These are phyloP conservation scores for Nymphaea thermarum DNA, from an alignment of 164 flowering plant genomes.

Conservation along the genomic window DNA sequence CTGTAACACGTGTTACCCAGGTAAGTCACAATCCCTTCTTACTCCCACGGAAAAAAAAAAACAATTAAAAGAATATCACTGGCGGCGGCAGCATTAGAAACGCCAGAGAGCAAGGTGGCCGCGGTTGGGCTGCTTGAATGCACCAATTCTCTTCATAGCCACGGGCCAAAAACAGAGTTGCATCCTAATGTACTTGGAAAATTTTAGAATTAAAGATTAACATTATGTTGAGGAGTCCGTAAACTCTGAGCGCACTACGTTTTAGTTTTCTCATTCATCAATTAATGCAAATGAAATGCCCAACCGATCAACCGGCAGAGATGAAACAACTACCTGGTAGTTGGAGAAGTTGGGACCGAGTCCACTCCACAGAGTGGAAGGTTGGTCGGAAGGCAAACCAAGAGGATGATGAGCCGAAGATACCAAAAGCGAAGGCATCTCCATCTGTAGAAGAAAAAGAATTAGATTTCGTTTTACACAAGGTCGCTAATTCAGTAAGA, in stretches of 20 bases:
- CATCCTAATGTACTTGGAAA: not conserved
- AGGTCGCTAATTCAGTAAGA: not conserved
- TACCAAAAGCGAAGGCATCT: not conserved
- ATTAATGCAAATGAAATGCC: not conserved
- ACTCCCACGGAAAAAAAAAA: no score
- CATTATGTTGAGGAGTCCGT: not conserved
- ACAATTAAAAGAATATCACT: not conserved
- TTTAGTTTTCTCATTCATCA: not conserved
- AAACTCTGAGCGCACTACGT: not conserved
- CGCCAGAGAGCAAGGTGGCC: no score
- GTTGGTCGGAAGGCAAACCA: not conserved
- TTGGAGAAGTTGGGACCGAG: not conserved
- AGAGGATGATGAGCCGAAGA: not conserved
- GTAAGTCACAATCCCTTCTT: not conserved
- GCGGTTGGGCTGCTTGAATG: no score
- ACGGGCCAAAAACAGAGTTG: no score
- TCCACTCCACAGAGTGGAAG: not conserved
- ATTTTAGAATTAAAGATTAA: not conserved
- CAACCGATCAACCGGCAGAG: not conserved
- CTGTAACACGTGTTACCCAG: not conserved
- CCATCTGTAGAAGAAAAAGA: not conserved
- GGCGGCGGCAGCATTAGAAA: no score
- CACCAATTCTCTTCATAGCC: no score
- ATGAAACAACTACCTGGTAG: conserved; percentile 1
- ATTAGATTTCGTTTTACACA: not conserved